Base-by-base conservation (phyloP, 148 eudicot species). In the Chenopodium suecicum region DNA sequence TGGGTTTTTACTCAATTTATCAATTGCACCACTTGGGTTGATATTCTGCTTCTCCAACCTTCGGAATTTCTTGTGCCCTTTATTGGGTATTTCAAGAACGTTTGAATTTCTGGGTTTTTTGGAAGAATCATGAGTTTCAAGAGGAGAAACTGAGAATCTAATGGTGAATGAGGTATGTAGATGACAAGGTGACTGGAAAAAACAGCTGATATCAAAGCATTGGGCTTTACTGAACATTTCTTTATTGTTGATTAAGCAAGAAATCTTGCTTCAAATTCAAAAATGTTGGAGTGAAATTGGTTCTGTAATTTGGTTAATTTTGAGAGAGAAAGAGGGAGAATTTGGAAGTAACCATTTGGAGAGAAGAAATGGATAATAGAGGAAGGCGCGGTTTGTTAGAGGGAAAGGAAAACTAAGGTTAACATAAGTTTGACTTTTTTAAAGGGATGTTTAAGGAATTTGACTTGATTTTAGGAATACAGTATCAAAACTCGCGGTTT, bases 211-310 rank as follows among this genome's bases (percentile, higher is more conserved):
- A 71, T 91, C 92, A 60, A 88, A 58, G 80, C 78, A 78, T 78
- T 87, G 91, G 48, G 88, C 58, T 82, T 88, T 88, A 78, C 78
- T 86, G 66, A 89, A 85, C 94, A 91, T 91, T 20, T 23, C 34
- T 72, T 66, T 41, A 41, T 41, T 41, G 25, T 73, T 78, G 44
- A 10, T 17, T 72, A 47, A 80, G 52, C 41, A 25, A 52, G 47
- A 25, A 65, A 23, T 27, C 23, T 60, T 70, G 14, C 29, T 25
- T 71, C 11, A 44, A 68, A 67, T n/a, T 41, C 7, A 25, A 60
- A 2, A 54, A 74, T 47, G 7, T n/a, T 73, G 52, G 72, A 71
- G 68, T 34, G 13, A 32, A 70, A 23, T 52, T 66, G 63, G 3
- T 68, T n/a, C 48, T 25, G 41, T 29, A 32, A 69, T 69, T 31